Evolutionary conservation across 2,329 filamentous ascomycete species (phyloP), one percentile per base, ranked within the genome.

Genomic region (Scopulariopsis brevicaulis): DNA sequence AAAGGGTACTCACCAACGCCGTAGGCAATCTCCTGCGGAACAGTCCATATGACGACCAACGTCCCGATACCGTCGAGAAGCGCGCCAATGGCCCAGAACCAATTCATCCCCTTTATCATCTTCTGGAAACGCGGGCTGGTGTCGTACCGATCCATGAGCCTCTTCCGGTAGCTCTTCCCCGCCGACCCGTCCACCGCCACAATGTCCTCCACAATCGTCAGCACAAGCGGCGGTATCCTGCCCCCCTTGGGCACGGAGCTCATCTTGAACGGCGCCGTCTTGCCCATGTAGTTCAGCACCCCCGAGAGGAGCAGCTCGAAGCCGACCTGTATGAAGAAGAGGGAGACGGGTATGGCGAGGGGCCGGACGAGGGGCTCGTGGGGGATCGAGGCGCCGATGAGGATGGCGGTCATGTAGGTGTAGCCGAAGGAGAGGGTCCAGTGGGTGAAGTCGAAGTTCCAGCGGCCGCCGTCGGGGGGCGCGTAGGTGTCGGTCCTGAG

Each of bases 151-250:
- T 73, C 73, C 24, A 73, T 69, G 28, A 73, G 64, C 11, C 72
- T 73, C 57, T 75, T 72, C 51, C 73, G 69, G 52, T 70, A 76
- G 0, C 72, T 71, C 40, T 70, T 67, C n/a, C 72, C 72, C 11
- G 81, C 84, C 3, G 76, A 78, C 22, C 82, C 84, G 64, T 87
- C 85, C 48, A 88, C 85, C 4, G 82, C 83, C 15, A 86, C 77
- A 25, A 86, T 77, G 63, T 88, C 85, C 68, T 88, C 85, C 28
- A 87, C 80, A 34, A 87, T 75, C 55, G 84, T 85, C 63, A 85
- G 84, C 1, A 81, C 75, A 2, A 81, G 78, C 0, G 85, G 85
- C 3, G 79, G 76, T 59, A 86, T 79, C 66, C 73, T 71, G 18
- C 75, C 76, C 20, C 83, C 83, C 64, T 83, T 84, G 0, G 76